These are phyloP conservation scores for Pilaira anomala DNA, from an alignment of 192 early-diverging fungal genomes.

Conservation along the genomic window DNA sequence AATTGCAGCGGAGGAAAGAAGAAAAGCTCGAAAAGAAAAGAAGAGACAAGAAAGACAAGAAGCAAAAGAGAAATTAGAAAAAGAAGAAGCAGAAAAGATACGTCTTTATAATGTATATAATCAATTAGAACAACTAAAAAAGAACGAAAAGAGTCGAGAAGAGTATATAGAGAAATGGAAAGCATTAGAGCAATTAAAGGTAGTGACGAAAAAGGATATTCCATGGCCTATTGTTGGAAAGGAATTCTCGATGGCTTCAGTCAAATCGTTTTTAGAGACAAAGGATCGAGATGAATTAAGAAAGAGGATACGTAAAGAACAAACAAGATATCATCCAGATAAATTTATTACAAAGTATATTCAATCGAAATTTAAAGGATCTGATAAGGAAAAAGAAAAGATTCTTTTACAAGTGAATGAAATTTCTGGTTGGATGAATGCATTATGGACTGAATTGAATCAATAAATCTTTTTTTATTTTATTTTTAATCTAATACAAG, in stretches of 20 bases:
- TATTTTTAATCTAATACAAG: conserved; percentile 23
- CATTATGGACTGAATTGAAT: conserved; percentile 27
- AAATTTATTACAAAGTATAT: conserved; percentile 29
- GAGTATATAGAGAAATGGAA: conserved; percentile 22
- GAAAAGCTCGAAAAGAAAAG: conserved; percentile 8
- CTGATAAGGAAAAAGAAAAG: conserved; percentile 19
- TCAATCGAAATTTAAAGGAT: conserved; percentile 8
- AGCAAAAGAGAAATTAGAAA: conserved; percentile 5
- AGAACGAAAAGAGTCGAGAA: background rate
- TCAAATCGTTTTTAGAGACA: conserved; percentile 13
- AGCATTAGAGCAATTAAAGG: background rate
- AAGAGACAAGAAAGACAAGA: conserved; percentile 15
- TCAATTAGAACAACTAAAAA: conserved; percentile 9
- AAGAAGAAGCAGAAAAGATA: conserved; percentile 15
- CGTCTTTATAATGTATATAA: background rate
- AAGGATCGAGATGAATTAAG: conserved; percentile 8
- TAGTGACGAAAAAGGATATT: conserved; percentile 15
- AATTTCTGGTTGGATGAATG: conserved; percentile 32
- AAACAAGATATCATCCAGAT: conserved; percentile 35
- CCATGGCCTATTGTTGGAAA: conserved; percentile 27
- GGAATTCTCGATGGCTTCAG: conserved; percentile 5
- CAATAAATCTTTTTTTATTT: background rate
- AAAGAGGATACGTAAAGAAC: conserved; percentile 29
- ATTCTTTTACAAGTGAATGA: conserved; percentile 28
- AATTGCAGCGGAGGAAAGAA: conserved; percentile 17